phyloP scores from a whole-genome alignment of 2,329 filamentous ascomycete genomes.

The Lecanicillium sp. region DNA sequence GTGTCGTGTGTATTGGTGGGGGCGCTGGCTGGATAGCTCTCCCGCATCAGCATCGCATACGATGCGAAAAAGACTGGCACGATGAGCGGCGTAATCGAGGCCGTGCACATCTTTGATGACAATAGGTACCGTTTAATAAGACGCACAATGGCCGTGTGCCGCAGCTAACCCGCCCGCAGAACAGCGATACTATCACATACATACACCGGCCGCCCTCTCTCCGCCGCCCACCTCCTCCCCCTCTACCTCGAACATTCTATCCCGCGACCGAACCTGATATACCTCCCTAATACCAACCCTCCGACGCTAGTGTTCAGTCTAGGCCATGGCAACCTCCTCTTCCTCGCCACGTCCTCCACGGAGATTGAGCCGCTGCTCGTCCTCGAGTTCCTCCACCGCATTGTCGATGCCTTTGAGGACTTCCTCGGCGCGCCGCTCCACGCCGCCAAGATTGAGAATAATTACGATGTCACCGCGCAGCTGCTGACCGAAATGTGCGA shows the following conservation, averaged over 20 bases:
- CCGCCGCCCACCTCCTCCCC: conserved; percentile 68
- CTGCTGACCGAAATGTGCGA: conserved; percentile 95
- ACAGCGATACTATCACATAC: conserved; percentile 80
- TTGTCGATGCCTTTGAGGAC: conserved; percentile 88
- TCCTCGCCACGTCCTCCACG: conserved; percentile 74
- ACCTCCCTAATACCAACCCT: conserved; percentile 73
- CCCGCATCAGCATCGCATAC: not conserved
- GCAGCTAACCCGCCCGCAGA: conserved; percentile 35
- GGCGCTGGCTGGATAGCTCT: too few relatives aligned
- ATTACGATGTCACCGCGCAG: conserved; percentile 91
- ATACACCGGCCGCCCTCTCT: conserved; percentile 75
- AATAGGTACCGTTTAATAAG: conserved; percentile 59
- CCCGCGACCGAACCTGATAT: conserved; percentile 79
- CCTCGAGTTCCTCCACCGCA: conserved; percentile 88
- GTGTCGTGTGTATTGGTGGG: conserved; percentile 3
- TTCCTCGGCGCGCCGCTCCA: conserved; percentile 85
- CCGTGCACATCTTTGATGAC: conserved; percentile 95
- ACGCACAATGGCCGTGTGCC: not conserved
- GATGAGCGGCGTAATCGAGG: conserved; percentile 87
- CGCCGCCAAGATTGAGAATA: conserved; percentile 76
- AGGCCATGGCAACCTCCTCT: conserved; percentile 77
- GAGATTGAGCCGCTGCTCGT: conserved; percentile 86
- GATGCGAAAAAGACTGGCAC: conserved; percentile 25
- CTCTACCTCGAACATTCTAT: conserved; percentile 77
- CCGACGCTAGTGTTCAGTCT: conserved; percentile 85